phyloP scores from a whole-genome alignment of 2,329 filamentous ascomycete genomes.

The Xylariaceae sp. region DNA sequence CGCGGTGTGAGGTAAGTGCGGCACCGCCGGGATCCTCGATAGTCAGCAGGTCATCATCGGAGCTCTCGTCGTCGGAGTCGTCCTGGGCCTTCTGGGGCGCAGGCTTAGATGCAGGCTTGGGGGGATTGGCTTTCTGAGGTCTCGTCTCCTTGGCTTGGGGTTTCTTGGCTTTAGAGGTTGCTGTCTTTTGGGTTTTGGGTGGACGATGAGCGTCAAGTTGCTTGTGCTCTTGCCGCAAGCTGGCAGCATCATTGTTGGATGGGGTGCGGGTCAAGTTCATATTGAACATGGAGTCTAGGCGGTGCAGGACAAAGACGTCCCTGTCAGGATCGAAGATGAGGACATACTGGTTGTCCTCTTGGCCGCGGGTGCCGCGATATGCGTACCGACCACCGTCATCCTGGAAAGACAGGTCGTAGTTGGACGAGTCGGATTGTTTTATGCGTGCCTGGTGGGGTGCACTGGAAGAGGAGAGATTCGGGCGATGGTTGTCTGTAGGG shows the following conservation, averaged over 20 bases:
- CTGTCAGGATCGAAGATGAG: slow-evolving; percentile 72
- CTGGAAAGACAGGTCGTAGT: slow-evolving; percentile 54
- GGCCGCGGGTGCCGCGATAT: slow-evolving; percentile 57
- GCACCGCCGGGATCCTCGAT: slow-evolving; percentile 58
- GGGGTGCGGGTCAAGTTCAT: slow-evolving; percentile 78
- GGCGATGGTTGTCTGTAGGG: slow-evolving; percentile 58
- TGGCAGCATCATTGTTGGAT: slow-evolving; percentile 58
- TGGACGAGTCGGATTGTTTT: slow-evolving; percentile 42
- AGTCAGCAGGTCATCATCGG: slow-evolving; percentile 54
- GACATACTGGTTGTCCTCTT: slow-evolving; percentile 55
- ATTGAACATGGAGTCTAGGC: slow-evolving; percentile 74
- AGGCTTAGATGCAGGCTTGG: slow-evolving; percentile 20
- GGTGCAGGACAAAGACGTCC: slow-evolving; percentile 77
- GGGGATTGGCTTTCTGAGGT: slow-evolving; percentile 20
- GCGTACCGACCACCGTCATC: slow-evolving; percentile 55
- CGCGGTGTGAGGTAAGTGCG: slow-evolving; percentile 31
- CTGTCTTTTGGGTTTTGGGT: slow-evolving; percentile 19
- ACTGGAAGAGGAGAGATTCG: slow-evolving; percentile 46
- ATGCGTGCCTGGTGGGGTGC: slow-evolving; percentile 48
- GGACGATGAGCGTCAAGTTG: slow-evolving; percentile 50
- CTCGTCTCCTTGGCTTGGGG: slow-evolving; percentile 18
- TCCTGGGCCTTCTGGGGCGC: slow-evolving; percentile 19
- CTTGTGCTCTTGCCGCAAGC: slow-evolving; percentile 62
- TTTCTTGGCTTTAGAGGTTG: slow-evolving; percentile 28
- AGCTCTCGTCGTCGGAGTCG: slow-evolving; percentile 45